Evolutionary conservation across 2,329 filamentous ascomycete species (phyloP).

Genomic region (Pseudocercospora fuligena): DNA sequence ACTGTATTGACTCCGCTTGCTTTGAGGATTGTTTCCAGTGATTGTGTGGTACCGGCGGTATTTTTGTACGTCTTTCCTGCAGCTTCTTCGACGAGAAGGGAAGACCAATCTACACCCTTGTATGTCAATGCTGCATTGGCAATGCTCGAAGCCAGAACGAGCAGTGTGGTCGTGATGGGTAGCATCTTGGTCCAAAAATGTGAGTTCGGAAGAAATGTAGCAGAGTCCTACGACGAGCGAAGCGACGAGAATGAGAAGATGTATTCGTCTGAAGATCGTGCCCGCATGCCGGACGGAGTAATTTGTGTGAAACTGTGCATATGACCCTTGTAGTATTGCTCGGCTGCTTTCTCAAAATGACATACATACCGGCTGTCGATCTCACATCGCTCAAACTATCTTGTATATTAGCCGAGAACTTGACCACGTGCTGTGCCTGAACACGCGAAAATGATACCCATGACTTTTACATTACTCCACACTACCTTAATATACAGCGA

Average conservation of each 20-base stretch:
- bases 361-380: not conserved
- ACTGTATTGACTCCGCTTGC: constrained; percentile 33
- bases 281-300: not conserved
- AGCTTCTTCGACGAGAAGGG: constrained; percentile 42
- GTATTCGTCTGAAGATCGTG: not conserved
- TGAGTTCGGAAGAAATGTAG: not conserved
- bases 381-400: not conserved
- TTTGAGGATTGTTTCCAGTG: constrained; percentile 34
- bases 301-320: constrained; percentile 5
- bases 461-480: not conserved
- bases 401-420: not conserved
- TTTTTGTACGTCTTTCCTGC: constrained; percentile 43
- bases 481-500: not conserved
- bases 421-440: not conserved
- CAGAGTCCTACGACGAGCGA: not conserved
- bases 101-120: constrained; percentile 46
- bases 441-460: not conserved
- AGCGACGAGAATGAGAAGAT: not conserved
- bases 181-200: not conserved
- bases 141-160: not conserved
- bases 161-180: not conserved
- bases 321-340: not conserved
- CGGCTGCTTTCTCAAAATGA: not conserved
- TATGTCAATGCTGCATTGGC: constrained; percentile 29
- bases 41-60: constrained; percentile 36